These are phyloP conservation scores for Tremellales sp. DNA, from an alignment of 1,284 basidiomycete species.

Conservation along the genomic window DNA sequence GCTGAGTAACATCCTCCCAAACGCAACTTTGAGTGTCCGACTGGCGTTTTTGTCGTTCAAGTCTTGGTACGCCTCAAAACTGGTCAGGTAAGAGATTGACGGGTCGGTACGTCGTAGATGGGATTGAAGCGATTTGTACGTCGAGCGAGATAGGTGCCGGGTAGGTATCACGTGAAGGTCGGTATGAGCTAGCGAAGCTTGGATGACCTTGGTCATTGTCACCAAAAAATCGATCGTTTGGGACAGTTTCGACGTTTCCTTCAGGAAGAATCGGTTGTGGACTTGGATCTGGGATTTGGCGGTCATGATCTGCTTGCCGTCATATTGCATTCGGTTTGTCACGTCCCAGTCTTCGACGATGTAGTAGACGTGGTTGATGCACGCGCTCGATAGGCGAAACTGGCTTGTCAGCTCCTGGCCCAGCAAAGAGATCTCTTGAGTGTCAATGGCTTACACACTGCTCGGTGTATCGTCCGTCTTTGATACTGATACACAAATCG, in stretches of 20 bases:
- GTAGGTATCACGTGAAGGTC: constrained; percentile 52
- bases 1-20: constrained; percentile 54
- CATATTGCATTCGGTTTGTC: constrained; percentile 35
- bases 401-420: constrained; percentile 26
- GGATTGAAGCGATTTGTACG: constrained; percentile 32
- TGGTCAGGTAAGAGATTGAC: constrained; percentile 45
- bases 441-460: constrained; percentile 51
- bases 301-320: constrained; percentile 45
- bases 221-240: constrained; percentile 55
- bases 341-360: constrained; percentile 55
- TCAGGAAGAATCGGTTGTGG: constrained; percentile 55
- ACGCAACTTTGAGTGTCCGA: constrained; percentile 50
- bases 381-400: constrained; percentile 53
- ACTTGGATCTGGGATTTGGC: constrained; percentile 55
- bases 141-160: constrained; percentile 33
- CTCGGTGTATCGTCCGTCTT: constrained; percentile 55
- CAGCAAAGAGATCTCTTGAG: not conserved
- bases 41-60: constrained; percentile 53
- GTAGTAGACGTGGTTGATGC: constrained; percentile 54
- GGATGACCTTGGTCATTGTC: constrained; percentile 51
- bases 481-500: constrained; percentile 53
- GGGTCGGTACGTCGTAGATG: constrained; percentile 44
- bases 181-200: constrained; percentile 35
- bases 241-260: constrained; percentile 52
- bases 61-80: constrained; percentile 51